Conservation (phyloP, 75 land plant species). For the Cryptomeria japonica region DNA sequence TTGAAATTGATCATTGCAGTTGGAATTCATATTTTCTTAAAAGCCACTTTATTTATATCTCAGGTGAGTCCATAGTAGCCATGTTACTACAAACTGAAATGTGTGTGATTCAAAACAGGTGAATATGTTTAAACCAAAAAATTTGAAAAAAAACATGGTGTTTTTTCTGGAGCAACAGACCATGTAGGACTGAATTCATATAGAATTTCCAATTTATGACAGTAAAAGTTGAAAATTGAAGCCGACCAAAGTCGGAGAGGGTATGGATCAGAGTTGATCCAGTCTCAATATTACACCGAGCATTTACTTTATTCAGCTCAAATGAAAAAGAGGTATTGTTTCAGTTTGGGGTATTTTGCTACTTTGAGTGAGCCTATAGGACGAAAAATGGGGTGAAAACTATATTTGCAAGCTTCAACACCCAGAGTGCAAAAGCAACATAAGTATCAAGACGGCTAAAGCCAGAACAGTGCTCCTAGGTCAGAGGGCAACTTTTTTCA, state of each 20-base stretch:
- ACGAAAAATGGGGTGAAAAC: neutral
- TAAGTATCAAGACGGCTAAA: neutral
- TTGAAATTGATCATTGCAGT: neutral
- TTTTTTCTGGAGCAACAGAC: neutral
- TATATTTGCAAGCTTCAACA: neutral
- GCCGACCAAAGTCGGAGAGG: neutral
- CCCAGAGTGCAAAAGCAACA: slow-evolving; percentile 1
- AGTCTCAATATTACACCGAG: neutral
- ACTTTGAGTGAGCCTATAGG: neutral
- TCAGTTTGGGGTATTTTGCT: neutral
- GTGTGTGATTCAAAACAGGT: neutral
- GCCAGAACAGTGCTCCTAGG: neutral
- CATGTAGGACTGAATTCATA: neutral
- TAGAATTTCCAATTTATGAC: neutral
- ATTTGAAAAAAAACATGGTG: neutral
- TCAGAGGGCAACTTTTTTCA: neutral
- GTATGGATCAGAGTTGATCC: neutral
- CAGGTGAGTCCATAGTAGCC: neutral
- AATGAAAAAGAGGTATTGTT: neutral
- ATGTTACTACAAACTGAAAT: neutral
- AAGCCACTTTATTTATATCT: neutral
- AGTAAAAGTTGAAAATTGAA: neutral
- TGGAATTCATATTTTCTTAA: neutral
- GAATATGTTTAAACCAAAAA: neutral
- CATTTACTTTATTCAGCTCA: neutral